Base-by-base conservation (phyloP, 306 rosid genomes). In the Ziziphus jujuba region DNA sequence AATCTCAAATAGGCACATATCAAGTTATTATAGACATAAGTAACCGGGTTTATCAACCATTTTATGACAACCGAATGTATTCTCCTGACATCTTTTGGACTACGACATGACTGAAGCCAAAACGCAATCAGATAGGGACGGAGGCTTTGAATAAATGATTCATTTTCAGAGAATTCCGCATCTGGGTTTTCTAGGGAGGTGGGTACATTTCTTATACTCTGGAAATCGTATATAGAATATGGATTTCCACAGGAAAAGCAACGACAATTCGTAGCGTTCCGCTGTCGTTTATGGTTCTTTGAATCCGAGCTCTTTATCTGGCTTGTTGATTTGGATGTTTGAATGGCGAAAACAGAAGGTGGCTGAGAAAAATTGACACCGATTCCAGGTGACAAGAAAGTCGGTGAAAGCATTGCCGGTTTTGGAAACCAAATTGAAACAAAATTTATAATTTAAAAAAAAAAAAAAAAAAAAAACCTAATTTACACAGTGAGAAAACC, bases 21-120 rank as follows among this genome's bases (percentile, higher is more conserved):
- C 88, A 92, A 84, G 75, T 92, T 92, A 65, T 92, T 92, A 25
- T 71, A 76, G 44, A 90, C 84, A 70, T 90, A 92, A 9, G 69
- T 78, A 51, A 34, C 79, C 2, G 84, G 71, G 36, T 61, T 71
- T 40, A 72, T 20, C 17, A 77, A 74, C 62, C 77, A 19, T 59
- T 79, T 88, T 82, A 84, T 72, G 63, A 77, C 45, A 61, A 86
- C 36, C 51, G 88, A 72, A 71, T 92, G 97, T 40, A 92, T 8
- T 63, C 77, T 84, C 69, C 85, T 78, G 52, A 83, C 81, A 45
- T 90, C 93, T 63, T 79, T 84, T 69, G 78, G 59, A 45, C 81
- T 58, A 22, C 63, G 66, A 78, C 88, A 77, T 3, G 81, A 77
- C 20, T 73, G 89, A 56, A 93, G 84, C 97, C 93, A 93, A 62